phyloP scores from a whole-genome alignment of 108 stramenopile species.

The Chaetoceros tenuissimus region DNA sequence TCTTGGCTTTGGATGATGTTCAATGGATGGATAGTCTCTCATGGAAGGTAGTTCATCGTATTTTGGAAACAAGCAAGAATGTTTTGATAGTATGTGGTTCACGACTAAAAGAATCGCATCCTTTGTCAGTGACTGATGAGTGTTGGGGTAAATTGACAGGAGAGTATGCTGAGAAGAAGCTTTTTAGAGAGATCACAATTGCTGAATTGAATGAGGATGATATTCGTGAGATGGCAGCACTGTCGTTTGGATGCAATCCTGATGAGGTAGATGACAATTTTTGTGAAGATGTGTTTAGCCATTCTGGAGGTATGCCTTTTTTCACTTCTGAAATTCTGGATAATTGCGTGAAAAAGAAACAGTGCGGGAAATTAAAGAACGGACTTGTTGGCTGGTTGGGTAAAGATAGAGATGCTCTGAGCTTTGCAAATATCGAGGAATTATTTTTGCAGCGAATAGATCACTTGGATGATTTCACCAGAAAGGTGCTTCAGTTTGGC shows the following conservation, averaged over 20 bases:
- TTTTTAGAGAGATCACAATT: conserved; percentile 36
- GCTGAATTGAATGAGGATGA: conserved; percentile 33
- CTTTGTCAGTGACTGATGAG: conserved; percentile 20
- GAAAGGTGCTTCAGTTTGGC: conserved; percentile 46
- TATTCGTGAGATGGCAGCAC: conserved; percentile 34
- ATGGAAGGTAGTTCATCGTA: conserved; percentile 46
- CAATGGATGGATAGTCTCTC: conserved; percentile 55
- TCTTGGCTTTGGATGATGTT: conserved; percentile 62
- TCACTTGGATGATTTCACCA: conserved; percentile 34
- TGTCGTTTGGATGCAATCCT: conserved; percentile 20
- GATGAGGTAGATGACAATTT: conserved; percentile 35
- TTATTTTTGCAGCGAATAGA: conserved; percentile 51
- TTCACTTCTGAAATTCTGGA: conserved; percentile 53
- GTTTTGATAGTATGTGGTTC: conserved; percentile 47
- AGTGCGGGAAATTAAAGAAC: conserved; percentile 18
- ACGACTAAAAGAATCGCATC: conserved; percentile 14
- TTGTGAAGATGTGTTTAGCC: conserved; percentile 24
- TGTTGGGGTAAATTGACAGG: conserved; percentile 43
- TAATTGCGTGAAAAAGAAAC: conserved; percentile 24
- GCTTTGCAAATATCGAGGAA: conserved; percentile 16
- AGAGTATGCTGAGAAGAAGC: conserved; percentile 5
- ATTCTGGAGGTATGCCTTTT: conserved; percentile 60
- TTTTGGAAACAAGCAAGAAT: conserved; percentile 38
- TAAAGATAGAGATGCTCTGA: background rate
- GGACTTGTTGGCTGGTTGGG: conserved; percentile 23